These are phyloP conservation scores for Russula abietina DNA, from an alignment of 768 basidiomycete species.

Conservation along the genomic window DNA sequence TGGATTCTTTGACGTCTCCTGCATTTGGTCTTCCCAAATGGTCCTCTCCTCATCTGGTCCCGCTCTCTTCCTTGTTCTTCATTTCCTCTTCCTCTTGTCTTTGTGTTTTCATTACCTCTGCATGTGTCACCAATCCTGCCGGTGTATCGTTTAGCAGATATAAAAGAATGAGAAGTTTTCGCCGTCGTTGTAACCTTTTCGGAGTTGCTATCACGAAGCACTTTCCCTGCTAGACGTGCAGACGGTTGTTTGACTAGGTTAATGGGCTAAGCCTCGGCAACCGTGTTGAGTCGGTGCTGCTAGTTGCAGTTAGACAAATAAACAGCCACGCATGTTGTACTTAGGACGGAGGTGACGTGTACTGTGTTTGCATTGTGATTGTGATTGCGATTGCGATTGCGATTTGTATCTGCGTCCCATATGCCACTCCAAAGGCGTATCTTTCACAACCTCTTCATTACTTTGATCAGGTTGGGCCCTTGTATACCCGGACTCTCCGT, in stretches of 20 bases:
- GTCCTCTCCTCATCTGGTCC: neutral
- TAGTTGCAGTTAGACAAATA: too few species aligned
- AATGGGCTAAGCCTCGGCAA: neutral
- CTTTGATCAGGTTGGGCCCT: too few species aligned
- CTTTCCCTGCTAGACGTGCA: neutral
- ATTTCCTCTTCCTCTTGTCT: neutral
- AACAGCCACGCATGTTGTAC: too few species aligned
- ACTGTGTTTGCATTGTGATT: too few species aligned
- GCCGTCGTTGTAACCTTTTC: neutral
- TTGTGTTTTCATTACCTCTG: slow-evolving; percentile 1
- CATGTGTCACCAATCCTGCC: slow-evolving; percentile 3
- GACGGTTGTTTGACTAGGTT: neutral
- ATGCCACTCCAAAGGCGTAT: too few species aligned
- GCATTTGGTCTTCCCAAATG: slow-evolving; percentile 9
- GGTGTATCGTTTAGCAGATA: slow-evolving; percentile 17
- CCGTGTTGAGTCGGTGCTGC: too few species aligned
- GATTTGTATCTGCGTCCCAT: too few species aligned
- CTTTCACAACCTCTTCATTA: too few species aligned
- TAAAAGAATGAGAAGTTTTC: neutral
- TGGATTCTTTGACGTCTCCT: neutral
- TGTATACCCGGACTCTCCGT: too few species aligned
- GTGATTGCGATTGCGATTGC: too few species aligned
- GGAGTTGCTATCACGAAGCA: neutral
- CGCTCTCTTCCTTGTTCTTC: neutral
- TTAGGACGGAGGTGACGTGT: too few species aligned